Percentiles rank a stretch among this genome's conserved stretches.
These are phyloP conservation scores for Stagonosporopsis cucurbitacearum DNA, from an alignment of 2,329 filamentous ascomycete genomes.

Conservation along the genomic window DNA sequence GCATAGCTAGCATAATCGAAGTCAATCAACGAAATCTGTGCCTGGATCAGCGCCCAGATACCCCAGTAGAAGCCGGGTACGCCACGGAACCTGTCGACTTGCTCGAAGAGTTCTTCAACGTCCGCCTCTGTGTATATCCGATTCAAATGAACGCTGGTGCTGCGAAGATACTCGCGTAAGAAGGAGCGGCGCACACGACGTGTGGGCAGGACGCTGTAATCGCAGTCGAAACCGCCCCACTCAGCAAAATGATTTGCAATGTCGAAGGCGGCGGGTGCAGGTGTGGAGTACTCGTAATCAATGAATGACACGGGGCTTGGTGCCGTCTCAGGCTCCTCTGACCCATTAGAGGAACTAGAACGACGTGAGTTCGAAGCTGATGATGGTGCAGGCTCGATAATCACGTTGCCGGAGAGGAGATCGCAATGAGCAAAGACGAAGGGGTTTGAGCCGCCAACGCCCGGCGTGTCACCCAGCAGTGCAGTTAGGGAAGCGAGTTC, in stretches of 20 bases:
- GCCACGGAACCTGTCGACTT: conserved; percentile 87
- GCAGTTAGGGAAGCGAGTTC: conserved; percentile 75
- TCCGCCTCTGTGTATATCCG: conserved; percentile 60
- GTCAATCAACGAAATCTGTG: conserved; percentile 90
- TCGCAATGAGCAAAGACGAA: conserved; percentile 96
- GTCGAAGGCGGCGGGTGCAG: conserved; percentile 93
- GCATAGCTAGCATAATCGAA: conserved; percentile 96
- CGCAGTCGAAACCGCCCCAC: conserved; percentile 97
- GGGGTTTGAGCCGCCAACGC: conserved; percentile 72
- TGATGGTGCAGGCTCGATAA: conserved; percentile 68
- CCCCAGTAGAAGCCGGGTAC: conserved; percentile 91
- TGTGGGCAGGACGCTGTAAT: conserved; percentile 83
- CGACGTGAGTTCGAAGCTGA: conserved; percentile 44
- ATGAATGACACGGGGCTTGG: conserved; percentile 69
- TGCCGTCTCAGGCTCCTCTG: conserved; percentile 39
- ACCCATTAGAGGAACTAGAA: conserved; percentile 41
- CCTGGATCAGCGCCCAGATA: conserved; percentile 95
- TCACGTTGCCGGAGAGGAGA: conserved; percentile 94
- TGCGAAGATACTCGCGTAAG: conserved; percentile 79
- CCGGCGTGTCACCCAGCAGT: conserved; percentile 76
- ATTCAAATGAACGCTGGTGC: conserved; percentile 63
- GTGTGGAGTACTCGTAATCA: conserved; percentile 97
- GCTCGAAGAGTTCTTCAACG: conserved; percentile 71
- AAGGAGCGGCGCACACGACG: conserved; percentile 78
- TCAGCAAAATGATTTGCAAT: conserved; percentile 98